Evolutionary conservation across 1,139 yeast genomes (phyloP).

Genomic region (Ogataea hybrid): DNA sequence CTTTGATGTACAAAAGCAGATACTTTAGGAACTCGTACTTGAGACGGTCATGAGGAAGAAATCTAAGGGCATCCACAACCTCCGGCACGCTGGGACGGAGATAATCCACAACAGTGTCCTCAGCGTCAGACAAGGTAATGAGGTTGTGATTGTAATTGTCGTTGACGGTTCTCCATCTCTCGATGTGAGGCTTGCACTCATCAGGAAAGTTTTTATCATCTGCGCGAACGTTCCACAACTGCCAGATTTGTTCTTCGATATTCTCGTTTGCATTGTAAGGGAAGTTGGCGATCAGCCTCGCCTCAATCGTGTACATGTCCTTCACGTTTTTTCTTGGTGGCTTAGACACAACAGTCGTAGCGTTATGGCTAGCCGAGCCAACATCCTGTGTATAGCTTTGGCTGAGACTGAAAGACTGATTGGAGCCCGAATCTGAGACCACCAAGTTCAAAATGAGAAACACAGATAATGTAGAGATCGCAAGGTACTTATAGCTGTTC

Average conservation of each 20-base stretch:
- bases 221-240: conserved; percentile 79
- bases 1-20: conserved; percentile 60
- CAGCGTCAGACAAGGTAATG: conserved; percentile 57
- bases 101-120: conserved; percentile 48
- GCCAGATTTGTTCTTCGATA: conserved; percentile 84
- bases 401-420: conserved; percentile 13
- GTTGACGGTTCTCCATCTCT: conserved; percentile 52
- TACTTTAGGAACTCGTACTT: conserved; percentile 75
- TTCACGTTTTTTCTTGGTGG: conserved; percentile 27
- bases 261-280: conserved; percentile 57
- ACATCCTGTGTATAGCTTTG: conserved; percentile 21
- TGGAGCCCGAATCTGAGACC: conserved; percentile 12
- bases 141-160: conserved; percentile 61
- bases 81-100: conserved; percentile 53
- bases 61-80: conserved; percentile 59
- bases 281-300: conserved; percentile 52
- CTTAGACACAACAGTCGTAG: conserved; percentile 10
- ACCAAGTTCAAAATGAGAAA: conserved; percentile 21
- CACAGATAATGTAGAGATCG: conserved; percentile 21
- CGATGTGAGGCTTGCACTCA: conserved; percentile 40
- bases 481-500: conserved; percentile 23
- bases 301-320: conserved; percentile 34
- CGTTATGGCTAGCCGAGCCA: conserved; percentile 14
- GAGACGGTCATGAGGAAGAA: conserved; percentile 39
- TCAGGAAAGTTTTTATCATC: conserved; percentile 54